A percentile compares a stretch with the other conserved stretches of the same genome.
Conservation (phyloP, 192 early-diverging fungal genomes). For the Podila clonocystis region DNA sequence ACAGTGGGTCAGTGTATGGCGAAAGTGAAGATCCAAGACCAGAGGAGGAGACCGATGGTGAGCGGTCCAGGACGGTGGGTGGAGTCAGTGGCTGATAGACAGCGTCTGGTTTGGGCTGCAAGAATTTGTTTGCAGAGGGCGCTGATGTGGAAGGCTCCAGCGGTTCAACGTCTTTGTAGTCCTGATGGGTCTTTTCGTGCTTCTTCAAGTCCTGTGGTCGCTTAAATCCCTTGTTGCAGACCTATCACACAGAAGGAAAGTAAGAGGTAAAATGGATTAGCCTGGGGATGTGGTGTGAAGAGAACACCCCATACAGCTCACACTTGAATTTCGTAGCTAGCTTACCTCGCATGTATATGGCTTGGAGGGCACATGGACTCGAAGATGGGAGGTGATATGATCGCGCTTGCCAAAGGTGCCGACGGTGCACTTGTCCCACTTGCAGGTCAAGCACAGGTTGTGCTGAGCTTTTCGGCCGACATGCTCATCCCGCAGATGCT, state of each 20-base stretch:
- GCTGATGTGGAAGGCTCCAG: slow-evolving; percentile 3
- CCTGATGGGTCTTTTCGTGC: slow-evolving; percentile 87
- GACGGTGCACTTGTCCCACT: slow-evolving; percentile 85
- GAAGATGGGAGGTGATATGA: slow-evolving; percentile 97
- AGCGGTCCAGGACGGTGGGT: slow-evolving; percentile 30
- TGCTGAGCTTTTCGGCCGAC: slow-evolving; percentile 89
- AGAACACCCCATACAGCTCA: neutral
- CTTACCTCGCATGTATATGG: slow-evolving; percentile 84
- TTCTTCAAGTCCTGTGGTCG: slow-evolving; percentile 97
- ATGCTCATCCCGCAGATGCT: slow-evolving; percentile 89
- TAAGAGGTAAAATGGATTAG: neutral
- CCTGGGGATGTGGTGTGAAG: neutral
- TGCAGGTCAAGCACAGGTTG: slow-evolving; percentile 89
- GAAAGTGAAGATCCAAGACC: slow-evolving; percentile 15
- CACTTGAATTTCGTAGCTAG: neutral
- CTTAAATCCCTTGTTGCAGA: slow-evolving; percentile 88
- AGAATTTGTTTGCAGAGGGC: slow-evolving; percentile 17
- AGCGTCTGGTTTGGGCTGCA: slow-evolving; percentile 5
- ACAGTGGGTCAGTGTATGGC: slow-evolving; percentile 30
- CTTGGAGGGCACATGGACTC: slow-evolving; percentile 93
- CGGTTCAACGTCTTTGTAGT: slow-evolving; percentile 28
- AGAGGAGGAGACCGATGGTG: slow-evolving; percentile 32
- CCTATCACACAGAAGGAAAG: slow-evolving; percentile 41
- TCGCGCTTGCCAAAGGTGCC: slow-evolving; percentile 84
- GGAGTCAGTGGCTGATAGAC: slow-evolving; percentile 20